These are phyloP conservation scores for Picea abies DNA, from an alignment of 83 land plant species.

Conservation along the genomic window DNA sequence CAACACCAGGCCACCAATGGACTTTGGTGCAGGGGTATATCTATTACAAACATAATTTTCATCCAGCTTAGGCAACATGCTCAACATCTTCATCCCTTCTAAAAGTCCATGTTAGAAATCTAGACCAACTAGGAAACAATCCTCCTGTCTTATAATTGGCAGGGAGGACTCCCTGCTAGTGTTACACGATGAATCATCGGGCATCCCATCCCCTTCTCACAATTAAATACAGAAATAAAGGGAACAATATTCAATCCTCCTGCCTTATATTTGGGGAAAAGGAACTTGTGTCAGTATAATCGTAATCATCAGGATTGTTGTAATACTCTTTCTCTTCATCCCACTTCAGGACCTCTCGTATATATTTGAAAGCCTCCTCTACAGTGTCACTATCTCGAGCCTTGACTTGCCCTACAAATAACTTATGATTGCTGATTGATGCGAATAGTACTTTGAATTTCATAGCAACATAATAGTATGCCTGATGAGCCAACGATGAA, in stretches of 20 bases:
- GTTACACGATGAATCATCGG: no score
- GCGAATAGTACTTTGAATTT: constrained; percentile 63
- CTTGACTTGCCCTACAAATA: constrained; percentile 48
- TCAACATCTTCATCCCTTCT: no score
- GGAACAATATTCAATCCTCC: neutral
- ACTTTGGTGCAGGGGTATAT: no score
- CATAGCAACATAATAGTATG: constrained; percentile 63
- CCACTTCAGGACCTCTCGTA: constrained; percentile 63
- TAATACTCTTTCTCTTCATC: constrained; percentile 41
- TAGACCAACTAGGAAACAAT: no score
- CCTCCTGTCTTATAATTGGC: no score
- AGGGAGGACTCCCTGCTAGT: no score
- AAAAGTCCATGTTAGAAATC: no score
- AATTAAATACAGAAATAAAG: no score
- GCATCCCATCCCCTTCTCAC: no score
- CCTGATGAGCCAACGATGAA: constrained; percentile 30
- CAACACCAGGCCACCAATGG: no score
- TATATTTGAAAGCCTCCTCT: constrained; percentile 54
- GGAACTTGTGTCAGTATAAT: constrained; percentile 15
- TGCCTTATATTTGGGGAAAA: neutral
- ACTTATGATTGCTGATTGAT: constrained; percentile 41
- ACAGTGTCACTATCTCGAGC: constrained; percentile 45
- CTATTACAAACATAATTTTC: no score
- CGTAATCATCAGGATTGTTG: constrained; percentile 17
- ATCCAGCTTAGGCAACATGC: no score